Evolutionary conservation across 495 filamentous ascomycete genomes (phyloP), one percentile per base, ranked within the genome.

Genomic region (Niebla homalea): DNA sequence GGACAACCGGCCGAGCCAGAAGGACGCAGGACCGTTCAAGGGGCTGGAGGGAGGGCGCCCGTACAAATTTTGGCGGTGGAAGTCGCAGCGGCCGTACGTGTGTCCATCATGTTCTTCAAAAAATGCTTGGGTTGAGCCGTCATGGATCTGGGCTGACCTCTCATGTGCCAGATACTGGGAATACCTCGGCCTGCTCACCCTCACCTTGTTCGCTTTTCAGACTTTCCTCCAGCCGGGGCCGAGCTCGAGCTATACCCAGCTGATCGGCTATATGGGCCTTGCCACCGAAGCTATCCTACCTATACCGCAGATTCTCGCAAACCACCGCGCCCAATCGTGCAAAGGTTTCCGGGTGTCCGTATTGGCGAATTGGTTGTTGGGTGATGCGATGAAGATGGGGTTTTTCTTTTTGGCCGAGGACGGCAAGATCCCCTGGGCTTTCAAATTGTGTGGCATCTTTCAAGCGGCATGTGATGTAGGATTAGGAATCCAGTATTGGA

Each of bases 51-150:
- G 44, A 56, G 49, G 71, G 21, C 70, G 92, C 48, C 90, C 92
- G 2, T 97, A 83, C 60, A 78, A 84, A 52, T 98, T 98, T 62
- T 98, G 92, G 92, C 85, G 87, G 61, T 98, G 92, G 92, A 78
- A 74, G 55, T 77, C 75, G 25, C 73, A 83, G 18, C 83, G 81
- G 55, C 89, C 90, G 75, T 89, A 69, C 52, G 77, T 76, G 12
- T 51, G n/a, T 48, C 29, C n/a, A 39, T 21, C 36, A n/a, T 36
- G 16, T 29, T 22, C 19, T 3, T 16, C 2, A 11, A 6, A 37
- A 26, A 15, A 15, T 15, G 6, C 39, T 2, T n/a, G 16, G 10
- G 43, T 8, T n/a, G n/a, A 20, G 14, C n/a, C 19, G n/a, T n/a
- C 43, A 11, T 10, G 29, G 19, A n/a, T 46, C 23, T 21, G 3